Conservation (phyloP, 192 early-diverging fungal genomes). For the Gamsiella multidivaricata region DNA sequence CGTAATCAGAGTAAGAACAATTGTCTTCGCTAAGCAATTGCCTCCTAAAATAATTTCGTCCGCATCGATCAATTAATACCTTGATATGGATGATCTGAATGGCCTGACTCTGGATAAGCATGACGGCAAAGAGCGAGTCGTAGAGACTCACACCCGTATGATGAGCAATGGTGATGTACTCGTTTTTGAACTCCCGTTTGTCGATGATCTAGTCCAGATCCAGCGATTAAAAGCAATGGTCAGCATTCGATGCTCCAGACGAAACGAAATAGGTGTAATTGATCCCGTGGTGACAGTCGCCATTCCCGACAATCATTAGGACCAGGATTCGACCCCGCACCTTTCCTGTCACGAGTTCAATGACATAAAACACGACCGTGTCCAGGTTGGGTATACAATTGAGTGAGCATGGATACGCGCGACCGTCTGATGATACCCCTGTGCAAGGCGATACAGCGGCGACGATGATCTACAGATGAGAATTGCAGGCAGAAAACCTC, state of each 20-base stretch:
- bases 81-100: constrained; percentile 73
- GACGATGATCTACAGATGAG: constrained; percentile 74
- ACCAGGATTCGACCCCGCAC: too few relatives aligned
- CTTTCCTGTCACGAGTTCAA: constrained; percentile 69
- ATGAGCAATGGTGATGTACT: constrained; percentile 72
- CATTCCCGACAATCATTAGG: too few relatives aligned
- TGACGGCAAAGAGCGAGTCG: constrained; percentile 69
- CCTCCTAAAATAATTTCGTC: constrained; percentile 1
- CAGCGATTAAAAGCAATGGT: constrained; percentile 1
- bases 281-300: too few relatives aligned
- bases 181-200: constrained; percentile 62
- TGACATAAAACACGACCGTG: constrained; percentile 72
- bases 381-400: constrained; percentile 64
- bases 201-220: constrained; percentile 64
- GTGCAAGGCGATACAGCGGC: constrained; percentile 63
- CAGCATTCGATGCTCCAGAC: neutral
- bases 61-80: constrained; percentile 45
- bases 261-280: neutral
- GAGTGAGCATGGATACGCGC: constrained; percentile 61
- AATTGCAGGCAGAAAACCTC: too few relatives aligned
- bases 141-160: constrained; percentile 78
- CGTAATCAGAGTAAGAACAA: neutral
- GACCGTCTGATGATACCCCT: constrained; percentile 35
- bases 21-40: neutral
- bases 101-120: constrained; percentile 77